Conservation (phyloP, 2,329 filamentous ascomycete genomes). For the Cordyceps farinosa region DNA sequence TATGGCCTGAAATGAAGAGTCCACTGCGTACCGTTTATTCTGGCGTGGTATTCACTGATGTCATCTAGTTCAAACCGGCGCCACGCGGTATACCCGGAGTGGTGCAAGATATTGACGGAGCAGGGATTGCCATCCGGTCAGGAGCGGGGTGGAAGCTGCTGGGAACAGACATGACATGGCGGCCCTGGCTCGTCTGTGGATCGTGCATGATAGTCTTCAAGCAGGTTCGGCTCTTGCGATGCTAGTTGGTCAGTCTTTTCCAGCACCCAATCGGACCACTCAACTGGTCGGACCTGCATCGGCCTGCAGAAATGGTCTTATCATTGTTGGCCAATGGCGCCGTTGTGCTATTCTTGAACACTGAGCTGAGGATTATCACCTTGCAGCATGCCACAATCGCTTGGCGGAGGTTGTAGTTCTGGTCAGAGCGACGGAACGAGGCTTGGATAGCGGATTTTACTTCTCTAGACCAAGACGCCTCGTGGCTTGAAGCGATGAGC, state of each 20-base stretch:
- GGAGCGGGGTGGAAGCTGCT: constrained; percentile 6
- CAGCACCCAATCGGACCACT: neutral
- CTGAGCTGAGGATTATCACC: constrained; percentile 2
- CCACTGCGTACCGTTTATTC: neutral
- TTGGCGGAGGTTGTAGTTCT: neutral
- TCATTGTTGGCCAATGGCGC: neutral
- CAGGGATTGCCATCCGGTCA: constrained; percentile 1
- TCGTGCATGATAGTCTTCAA: neutral
- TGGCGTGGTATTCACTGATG: neutral
- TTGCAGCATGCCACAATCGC: neutral
- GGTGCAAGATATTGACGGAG: neutral
- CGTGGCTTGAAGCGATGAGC: neutral
- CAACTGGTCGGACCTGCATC: constrained; percentile 7
- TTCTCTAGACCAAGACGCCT: neutral
- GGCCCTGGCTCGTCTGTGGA: constrained; percentile 8
- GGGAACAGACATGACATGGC: neutral
- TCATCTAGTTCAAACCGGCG: constrained; percentile 6
- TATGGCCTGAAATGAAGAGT: neutral
- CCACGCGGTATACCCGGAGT: constrained; percentile 1
- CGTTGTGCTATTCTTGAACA: constrained; percentile 4
- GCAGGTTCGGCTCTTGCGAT: neutral
- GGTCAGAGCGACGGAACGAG: neutral
- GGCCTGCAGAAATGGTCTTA: constrained; percentile 9
- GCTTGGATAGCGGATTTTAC: neutral
- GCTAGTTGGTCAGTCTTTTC: constrained; percentile 1